Evolutionary conservation across 179 eudicot genomes (phyloP).

Genomic region (Heliamphora pulchella): DNA sequence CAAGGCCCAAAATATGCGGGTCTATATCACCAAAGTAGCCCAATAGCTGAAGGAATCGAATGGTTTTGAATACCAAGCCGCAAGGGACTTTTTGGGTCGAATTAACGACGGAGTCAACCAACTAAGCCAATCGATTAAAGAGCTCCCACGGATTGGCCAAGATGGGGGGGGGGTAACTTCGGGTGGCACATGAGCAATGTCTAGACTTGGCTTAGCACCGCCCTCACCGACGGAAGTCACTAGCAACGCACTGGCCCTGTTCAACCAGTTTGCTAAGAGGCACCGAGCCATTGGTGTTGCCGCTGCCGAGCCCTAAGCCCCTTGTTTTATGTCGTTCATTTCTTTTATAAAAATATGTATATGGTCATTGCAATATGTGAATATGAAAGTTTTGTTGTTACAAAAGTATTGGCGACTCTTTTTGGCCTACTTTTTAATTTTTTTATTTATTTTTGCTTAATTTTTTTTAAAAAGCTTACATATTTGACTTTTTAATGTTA

Average conservation of each 20-base stretch:
- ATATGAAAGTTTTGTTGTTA: conserved; percentile 9
- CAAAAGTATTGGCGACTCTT: neutral
- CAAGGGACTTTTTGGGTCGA: conserved; percentile 45
- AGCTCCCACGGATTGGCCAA: conserved; percentile 29
- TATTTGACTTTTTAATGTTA: no score
- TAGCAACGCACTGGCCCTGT: conserved; percentile 32
- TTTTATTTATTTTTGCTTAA: no score
- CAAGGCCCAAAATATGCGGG: conserved; percentile 34
- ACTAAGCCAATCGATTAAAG: conserved; percentile 39
- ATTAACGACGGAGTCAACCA: conserved; percentile 49
- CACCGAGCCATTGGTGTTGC: conserved; percentile 31
- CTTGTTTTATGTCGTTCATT: neutral
- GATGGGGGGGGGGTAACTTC: conserved; percentile 36
- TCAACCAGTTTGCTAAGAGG: conserved; percentile 45
- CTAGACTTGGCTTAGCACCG: conserved; percentile 55
- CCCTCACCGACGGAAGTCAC: conserved; percentile 34
- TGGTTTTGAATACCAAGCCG: conserved; percentile 29
- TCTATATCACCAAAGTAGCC: conserved; percentile 40
- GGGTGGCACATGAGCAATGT: conserved; percentile 54
- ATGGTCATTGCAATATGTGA: neutral
- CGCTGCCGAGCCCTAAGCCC: conserved; percentile 23
- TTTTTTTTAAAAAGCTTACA: no score
- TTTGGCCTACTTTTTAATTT: no score
- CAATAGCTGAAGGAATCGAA: conserved; percentile 19
- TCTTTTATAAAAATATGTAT: no score